A percentile compares a stretch with the other conserved stretches of the same genome.
phyloP scores from a whole-genome alignment of 192 early-diverging fungal genomes.

The Coemansia sp. region DNA sequence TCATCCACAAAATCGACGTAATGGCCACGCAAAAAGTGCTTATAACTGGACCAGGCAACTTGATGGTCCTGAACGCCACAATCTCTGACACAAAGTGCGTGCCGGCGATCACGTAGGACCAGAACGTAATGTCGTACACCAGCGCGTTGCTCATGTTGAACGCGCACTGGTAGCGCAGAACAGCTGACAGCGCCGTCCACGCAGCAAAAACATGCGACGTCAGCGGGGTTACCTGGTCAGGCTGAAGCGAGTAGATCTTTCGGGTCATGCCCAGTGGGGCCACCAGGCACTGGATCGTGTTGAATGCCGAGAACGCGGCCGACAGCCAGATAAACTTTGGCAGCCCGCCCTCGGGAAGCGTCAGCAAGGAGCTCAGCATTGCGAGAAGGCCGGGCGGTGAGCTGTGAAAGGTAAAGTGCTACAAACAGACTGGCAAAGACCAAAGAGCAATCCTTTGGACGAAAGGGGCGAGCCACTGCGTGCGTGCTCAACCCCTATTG shows the following conservation, averaged over 20 bases:
- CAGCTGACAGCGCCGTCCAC: constrained; percentile 79
- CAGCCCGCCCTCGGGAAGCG: constrained; percentile 48
- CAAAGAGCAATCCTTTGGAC: too few species aligned
- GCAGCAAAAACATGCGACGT: constrained; percentile 78
- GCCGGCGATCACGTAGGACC: constrained; percentile 69
- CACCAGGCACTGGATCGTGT: constrained; percentile 78
- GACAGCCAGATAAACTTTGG: constrained; percentile 73
- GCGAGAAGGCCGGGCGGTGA: background rate
- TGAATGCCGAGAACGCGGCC: constrained; percentile 73
- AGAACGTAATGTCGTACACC: constrained; percentile 50
- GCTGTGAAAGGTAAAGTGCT: too few species aligned
- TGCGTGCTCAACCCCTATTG: too few species aligned
- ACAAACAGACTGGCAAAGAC: too few species aligned
- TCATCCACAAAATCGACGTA: constrained; percentile 51
- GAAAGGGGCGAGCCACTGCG: too few species aligned
- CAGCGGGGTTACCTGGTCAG: constrained; percentile 69
- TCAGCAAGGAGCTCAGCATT: constrained; percentile 32
- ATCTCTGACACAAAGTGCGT: constrained; percentile 66
- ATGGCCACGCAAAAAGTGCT: constrained; percentile 64
- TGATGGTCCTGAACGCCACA: constrained; percentile 58
- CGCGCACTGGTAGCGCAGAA: constrained; percentile 81
- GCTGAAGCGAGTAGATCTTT: constrained; percentile 63
- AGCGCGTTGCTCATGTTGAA: constrained; percentile 69
- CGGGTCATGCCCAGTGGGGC: constrained; percentile 68
- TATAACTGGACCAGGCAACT: constrained; percentile 60